phyloP scores from a whole-genome alignment of 2,329 filamentous ascomycete genomes.

The Fonsecaea monophora region DNA sequence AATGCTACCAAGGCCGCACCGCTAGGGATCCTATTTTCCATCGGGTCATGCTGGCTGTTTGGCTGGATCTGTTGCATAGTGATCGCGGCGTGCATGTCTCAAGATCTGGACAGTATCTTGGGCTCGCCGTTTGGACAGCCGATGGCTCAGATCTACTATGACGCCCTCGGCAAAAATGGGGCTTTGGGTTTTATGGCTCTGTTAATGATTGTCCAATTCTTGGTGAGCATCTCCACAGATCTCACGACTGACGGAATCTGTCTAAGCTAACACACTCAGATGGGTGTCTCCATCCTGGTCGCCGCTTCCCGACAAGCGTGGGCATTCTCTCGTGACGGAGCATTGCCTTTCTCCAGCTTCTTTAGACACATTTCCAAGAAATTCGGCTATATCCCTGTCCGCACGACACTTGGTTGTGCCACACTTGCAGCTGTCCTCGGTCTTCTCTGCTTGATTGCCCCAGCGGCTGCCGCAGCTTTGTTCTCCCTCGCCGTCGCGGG shows the following conservation, averaged over 20 bases:
- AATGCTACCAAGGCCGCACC: conserved; percentile 67
- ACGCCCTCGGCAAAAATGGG: conserved; percentile 49
- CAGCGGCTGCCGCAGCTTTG: conserved; percentile 63
- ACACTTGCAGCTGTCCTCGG: conserved; percentile 61
- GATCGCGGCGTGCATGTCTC: conserved; percentile 63
- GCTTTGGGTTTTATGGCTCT: conserved; percentile 65
- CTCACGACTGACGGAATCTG: not conserved
- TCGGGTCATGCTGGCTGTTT: conserved; percentile 62
- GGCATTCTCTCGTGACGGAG: conserved; percentile 69
- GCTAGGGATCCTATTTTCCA: conserved; percentile 65
- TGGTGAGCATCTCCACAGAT: conserved; percentile 57
- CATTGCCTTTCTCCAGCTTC: conserved; percentile 65
- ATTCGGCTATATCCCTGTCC: conserved; percentile 64
- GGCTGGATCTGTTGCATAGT: conserved; percentile 66
- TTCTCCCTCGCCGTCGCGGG: conserved; percentile 67
- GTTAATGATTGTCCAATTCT: conserved; percentile 66
- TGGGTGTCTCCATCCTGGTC: conserved; percentile 51
- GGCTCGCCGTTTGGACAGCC: conserved; percentile 63
- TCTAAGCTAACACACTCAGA: conserved; percentile 15
- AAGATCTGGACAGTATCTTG: conserved; percentile 58
- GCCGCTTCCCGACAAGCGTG: conserved; percentile 67
- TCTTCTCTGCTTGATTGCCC: conserved; percentile 64
- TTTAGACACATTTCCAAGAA: conserved; percentile 63
- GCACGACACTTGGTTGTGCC: conserved; percentile 63
- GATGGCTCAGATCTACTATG: conserved; percentile 55